Percentiles rank a stretch among this genome's conserved stretches.
phyloP scores from a whole-genome alignment of 208 protist species.

The Trypanosoma rangeli region DNA sequence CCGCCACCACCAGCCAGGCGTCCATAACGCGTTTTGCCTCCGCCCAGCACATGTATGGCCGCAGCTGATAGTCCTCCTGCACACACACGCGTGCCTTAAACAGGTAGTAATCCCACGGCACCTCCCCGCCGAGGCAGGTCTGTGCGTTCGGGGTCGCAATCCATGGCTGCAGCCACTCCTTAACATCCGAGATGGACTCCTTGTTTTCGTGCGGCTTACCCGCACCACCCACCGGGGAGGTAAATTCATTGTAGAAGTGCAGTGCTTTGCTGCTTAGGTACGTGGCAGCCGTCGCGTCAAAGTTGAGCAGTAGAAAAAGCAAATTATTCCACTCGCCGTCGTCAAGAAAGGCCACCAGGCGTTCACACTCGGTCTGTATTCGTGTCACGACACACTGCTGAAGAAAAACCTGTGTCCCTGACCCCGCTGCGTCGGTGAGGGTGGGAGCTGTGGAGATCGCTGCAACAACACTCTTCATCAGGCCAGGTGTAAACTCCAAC shows the following conservation, averaged over 20 bases:
- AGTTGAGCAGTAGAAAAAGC: constrained; percentile 36
- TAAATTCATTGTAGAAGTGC: constrained; percentile 27
- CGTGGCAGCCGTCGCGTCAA: constrained; percentile 21
- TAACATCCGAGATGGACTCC: constrained; percentile 33
- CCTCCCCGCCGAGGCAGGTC: constrained; percentile 43
- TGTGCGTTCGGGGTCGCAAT: constrained; percentile 21
- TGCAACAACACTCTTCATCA: constrained; percentile 50
- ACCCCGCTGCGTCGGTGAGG: constrained; percentile 27
- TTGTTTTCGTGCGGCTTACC: constrained; percentile 15
- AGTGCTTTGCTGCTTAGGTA: constrained; percentile 49
- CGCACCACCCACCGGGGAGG: neutral
- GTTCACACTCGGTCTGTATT: constrained; percentile 77
- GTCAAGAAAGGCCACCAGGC: constrained; percentile 57
- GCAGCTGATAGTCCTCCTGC: constrained; percentile 5
- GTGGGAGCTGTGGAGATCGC: constrained; percentile 57
- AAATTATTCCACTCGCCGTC: constrained; percentile 48
- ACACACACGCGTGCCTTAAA: constrained; percentile 47
- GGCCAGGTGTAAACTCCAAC: constrained; percentile 46
- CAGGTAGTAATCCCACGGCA: constrained; percentile 82
- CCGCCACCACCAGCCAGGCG: constrained; percentile 33
- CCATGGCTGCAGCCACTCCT: constrained; percentile 70
- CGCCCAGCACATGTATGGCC: constrained; percentile 32
- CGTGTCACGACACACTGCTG: constrained; percentile 46
- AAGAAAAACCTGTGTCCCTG: constrained; percentile 39
- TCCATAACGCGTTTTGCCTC: constrained; percentile 37